Evolutionary conservation across 169 alveolate genomes (phyloP).

Genomic region (Eimeria falciformis): DNA sequence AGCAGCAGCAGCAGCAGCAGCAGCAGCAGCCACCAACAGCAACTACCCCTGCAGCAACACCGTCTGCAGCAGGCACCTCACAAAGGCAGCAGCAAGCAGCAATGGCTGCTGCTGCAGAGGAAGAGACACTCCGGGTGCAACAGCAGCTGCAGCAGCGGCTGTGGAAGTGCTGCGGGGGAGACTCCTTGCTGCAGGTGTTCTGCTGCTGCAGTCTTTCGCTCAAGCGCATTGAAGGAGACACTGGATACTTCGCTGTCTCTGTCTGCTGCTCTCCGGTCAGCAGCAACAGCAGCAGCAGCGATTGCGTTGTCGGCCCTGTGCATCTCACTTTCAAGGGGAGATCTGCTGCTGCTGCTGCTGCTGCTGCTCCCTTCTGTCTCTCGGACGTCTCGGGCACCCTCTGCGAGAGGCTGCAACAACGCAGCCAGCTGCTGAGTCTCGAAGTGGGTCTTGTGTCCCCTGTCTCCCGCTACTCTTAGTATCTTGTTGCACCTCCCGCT

Average conservation of each 20-base stretch:
- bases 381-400: no score
- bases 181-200: background rate
- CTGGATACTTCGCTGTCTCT: background rate
- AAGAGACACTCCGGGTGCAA: background rate
- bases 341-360: background rate
- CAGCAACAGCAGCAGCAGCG: background rate
- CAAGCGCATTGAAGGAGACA: background rate
- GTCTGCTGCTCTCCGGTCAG: background rate
- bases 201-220: background rate
- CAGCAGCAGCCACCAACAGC: background rate
- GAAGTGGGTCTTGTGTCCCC: no score
- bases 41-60: background rate
- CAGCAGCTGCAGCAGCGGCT: constrained; percentile 2
- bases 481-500: background rate
- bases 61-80: no score
- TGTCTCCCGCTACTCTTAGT: no score
- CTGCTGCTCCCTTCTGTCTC: no score
- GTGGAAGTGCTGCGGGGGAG: background rate
- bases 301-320: background rate
- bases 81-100: constrained; percentile 25
- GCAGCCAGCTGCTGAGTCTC: no score
- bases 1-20: constrained; percentile 50
- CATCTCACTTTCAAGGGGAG: background rate
- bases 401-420: no score
- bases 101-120: background rate